Evolutionary conservation across 768 basidiomycete species (phyloP).

Genomic region (Lactifluus hygrophoroides): DNA sequence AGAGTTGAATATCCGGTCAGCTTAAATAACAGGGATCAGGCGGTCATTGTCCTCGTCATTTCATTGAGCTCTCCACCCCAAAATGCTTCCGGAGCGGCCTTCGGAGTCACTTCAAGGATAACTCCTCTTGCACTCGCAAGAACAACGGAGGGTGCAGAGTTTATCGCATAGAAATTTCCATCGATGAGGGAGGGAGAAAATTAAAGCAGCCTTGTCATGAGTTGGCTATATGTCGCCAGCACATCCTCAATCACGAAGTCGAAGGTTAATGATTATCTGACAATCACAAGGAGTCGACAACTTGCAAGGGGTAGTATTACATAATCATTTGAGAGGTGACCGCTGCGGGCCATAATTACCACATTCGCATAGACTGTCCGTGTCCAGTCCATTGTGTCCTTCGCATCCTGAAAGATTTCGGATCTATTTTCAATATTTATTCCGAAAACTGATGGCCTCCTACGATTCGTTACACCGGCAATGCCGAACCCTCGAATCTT

Average conservation of each 20-base stretch:
- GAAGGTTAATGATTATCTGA: neutral
- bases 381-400: neutral
- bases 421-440: neutral
- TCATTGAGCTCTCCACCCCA: neutral
- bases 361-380: neutral
- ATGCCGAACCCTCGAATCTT: slow-evolving; percentile 87
- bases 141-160: neutral
- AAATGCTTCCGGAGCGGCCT: slow-evolving; percentile 1
- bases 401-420: too few relatives aligned
- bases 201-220: neutral
- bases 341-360: neutral
- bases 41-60: neutral
- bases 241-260: neutral
- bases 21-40: slow-evolving; percentile 7
- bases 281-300: neutral
- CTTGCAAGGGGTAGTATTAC: neutral
- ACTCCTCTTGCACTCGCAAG: too few relatives aligned
- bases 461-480: slow-evolving; percentile 90
- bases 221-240: neutral
- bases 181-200: neutral
- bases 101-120: neutral
- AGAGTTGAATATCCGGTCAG: neutral
- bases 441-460: slow-evolving; percentile 44
- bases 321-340: neutral
- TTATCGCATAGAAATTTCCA: slow-evolving; percentile 1